Percentiles rank a stretch among this genome's conserved stretches.
Evolutionary conservation across 2,329 filamentous ascomycete species (phyloP).

Genomic region (Sarocladium strictum): DNA sequence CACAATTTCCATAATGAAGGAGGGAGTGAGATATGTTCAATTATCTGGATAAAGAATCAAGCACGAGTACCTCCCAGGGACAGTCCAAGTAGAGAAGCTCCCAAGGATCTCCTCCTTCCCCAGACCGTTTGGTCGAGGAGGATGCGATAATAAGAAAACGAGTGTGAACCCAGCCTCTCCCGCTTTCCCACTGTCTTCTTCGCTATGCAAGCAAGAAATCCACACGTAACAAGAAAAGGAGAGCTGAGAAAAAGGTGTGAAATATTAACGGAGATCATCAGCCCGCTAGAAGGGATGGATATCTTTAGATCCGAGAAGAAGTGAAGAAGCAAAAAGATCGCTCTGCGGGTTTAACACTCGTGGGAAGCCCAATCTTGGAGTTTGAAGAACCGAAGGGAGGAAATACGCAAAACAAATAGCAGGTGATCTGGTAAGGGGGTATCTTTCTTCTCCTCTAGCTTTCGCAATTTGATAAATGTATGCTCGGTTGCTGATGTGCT

Average conservation of each 20-base stretch:
- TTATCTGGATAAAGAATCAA: not conserved
- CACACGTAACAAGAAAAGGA: not conserved
- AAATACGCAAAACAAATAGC: not conserved
- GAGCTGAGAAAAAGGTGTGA: not conserved
- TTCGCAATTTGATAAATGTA: conserved; percentile 12
- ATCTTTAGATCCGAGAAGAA: not conserved
- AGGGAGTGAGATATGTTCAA: not conserved
- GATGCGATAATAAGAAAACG: not conserved
- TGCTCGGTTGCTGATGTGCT: not conserved
- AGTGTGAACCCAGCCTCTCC: not conserved
- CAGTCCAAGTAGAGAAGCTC: not conserved
- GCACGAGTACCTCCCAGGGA: not conserved
- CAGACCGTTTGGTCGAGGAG: not conserved
- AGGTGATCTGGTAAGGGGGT: conserved; percentile 10
- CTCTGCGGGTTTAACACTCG: conserved; percentile 4
- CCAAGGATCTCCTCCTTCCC: not conserved
- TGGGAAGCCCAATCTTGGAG: conserved; percentile 4
- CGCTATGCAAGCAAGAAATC: conserved; percentile 2
- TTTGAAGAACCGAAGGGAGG: conserved; percentile 6
- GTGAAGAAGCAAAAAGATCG: not conserved
- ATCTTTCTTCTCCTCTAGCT: conserved; percentile 12
- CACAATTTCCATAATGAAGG: too few species aligned
- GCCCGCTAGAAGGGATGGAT: not conserved
- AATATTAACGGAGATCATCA: conserved; percentile 5
- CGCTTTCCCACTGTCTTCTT: not conserved